Evolutionary conservation across 371 early-diverging fungal species (phyloP).

Genomic region (Dinochytrium kinnereticum): DNA sequence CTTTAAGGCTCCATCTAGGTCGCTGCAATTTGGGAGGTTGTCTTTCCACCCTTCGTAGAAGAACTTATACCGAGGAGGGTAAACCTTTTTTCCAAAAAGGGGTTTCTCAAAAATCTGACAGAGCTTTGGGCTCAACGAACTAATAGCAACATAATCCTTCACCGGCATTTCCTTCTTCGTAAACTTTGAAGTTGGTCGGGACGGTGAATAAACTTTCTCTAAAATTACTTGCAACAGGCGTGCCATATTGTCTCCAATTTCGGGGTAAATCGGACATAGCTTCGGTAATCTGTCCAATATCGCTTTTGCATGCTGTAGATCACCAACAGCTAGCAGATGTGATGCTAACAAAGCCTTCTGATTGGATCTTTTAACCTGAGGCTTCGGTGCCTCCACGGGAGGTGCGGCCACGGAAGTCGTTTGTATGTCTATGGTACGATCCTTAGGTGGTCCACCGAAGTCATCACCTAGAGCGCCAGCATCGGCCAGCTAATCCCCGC

Average conservation of each 20-base stretch:
- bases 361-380: conserved; percentile 36
- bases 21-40: conserved; percentile 46
- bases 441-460: conserved; percentile 21
- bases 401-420: not conserved
- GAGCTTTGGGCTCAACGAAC: conserved; percentile 22
- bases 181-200: conserved; percentile 31
- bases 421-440: not conserved
- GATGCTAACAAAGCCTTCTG: conserved; percentile 70
- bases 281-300: conserved; percentile 63
- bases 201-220: conserved; percentile 57
- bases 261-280: conserved; percentile 65
- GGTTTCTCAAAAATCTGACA: conserved; percentile 22
- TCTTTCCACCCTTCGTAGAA: conserved; percentile 69
- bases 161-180: not conserved
- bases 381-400: not conserved
- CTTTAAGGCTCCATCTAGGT: conserved; percentile 50
- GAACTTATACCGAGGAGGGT: conserved; percentile 46
- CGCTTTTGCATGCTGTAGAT: conserved; percentile 58
- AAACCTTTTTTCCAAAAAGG: conserved; percentile 23
- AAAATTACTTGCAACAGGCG: conserved; percentile 65
- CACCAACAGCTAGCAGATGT: conserved; percentile 73
- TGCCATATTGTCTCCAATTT: conserved; percentile 65
- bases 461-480: conserved; percentile 56
- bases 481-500: conserved; percentile 31
- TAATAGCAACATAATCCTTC: conserved; percentile 19